phyloP scores from a whole-genome alignment of 1,284 basidiomycete genomes.

The Ceratobasidium sp. region DNA sequence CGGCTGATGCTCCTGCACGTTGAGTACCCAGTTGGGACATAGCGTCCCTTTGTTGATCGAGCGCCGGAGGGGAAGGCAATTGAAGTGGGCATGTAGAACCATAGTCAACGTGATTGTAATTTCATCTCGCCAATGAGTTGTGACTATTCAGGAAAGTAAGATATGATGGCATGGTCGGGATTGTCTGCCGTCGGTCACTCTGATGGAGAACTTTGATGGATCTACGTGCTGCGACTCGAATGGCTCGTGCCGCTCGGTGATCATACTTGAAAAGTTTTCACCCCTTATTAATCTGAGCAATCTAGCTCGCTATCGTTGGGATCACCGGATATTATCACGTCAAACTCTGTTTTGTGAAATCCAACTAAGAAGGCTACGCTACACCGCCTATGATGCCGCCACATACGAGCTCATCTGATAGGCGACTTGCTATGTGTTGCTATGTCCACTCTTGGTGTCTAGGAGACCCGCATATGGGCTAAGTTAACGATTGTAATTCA shows the following conservation, averaged over 20 bases:
- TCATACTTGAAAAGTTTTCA: constrained; percentile 1
- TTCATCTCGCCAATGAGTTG: too few species aligned
- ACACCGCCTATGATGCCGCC: background rate
- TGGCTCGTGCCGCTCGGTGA: constrained; percentile 27
- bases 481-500: constrained; percentile 20
- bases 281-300: constrained; percentile 20
- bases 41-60: constrained; percentile 29
- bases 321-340: constrained; percentile 13
- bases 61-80: background rate
- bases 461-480: too few species aligned
- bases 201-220: too few species aligned
- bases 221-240: background rate
- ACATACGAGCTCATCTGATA: too few species aligned
- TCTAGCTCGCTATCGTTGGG: constrained; percentile 7
- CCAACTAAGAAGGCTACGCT: background rate
- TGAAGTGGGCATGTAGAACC: too few species aligned
- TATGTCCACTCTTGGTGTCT: too few species aligned
- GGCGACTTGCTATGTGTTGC: too few species aligned
- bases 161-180: too few species aligned
- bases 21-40: constrained; percentile 11
- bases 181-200: too few species aligned
- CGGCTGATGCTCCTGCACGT: constrained; percentile 32
- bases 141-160: too few species aligned
- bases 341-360: constrained; percentile 2
- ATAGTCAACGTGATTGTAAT: too few species aligned